Base-by-base conservation (phyloP, 441 rosid genomes). In the Bocquillonia castaneifolia region DNA sequence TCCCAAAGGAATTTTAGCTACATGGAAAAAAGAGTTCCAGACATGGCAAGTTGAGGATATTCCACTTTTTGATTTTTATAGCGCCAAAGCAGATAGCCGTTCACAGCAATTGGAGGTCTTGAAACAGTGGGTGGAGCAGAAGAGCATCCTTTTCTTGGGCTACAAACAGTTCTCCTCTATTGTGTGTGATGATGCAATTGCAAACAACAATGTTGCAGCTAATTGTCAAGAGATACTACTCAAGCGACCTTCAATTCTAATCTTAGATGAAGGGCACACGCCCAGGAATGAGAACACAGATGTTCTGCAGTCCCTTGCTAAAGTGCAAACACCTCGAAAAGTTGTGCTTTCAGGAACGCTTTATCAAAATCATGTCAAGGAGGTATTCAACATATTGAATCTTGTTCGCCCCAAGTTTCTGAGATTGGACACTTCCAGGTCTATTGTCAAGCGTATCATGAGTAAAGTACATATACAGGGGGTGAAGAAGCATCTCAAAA, bases 281-380 rank as follows among this genome's bases (percentile, higher is more conserved):
- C 92, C 96, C 3, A 88, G 97, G 80, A 93, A 88, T 3, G 90
- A 89, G 52, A 78, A 89, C 36, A 93, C 89, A 0, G 85, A 93
- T 74, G 80, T 81, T 56, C 55, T 91, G 12, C 88, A 81, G 40
- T 84, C 97, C 4, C 89, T 93, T 18, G 94, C 89, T 18, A 85
- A 84, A 56, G 88, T 93, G 37, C 86, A 76, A 80, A 93, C 96
- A 0, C 85, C 88, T 55, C 77, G 93, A 23, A 93, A 91, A 77
- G 94, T 93, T 22, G 97, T 91, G 1, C 96, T 88, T 69, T 89
- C 96, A 0, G 96, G 98, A 44, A 93, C 97, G 0, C 84, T 91
- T 34, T 93, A 91, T 70, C 98, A 91, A 44, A 91, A 93, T 70
- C 90, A 86, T 51, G 98, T 93, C 44, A 79, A 81, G 72, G 96